A percentile compares a stretch with the other conserved stretches of the same genome.
phyloP scores from a whole-genome alignment of 2,329 filamentous ascomycete genomes.

The Talaromyces amestolkiae region DNA sequence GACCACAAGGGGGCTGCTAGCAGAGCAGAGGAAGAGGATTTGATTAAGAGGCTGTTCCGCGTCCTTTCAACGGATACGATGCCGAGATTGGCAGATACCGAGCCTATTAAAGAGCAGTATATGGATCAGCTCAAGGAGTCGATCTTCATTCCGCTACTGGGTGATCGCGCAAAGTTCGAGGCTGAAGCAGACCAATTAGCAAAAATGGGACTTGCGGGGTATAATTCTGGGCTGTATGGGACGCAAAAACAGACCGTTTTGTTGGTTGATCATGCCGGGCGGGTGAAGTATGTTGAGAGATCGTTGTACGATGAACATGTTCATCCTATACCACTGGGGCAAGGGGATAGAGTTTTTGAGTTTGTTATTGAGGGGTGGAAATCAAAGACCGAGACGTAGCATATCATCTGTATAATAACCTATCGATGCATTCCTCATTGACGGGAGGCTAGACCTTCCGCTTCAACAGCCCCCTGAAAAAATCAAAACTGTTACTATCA shows the following conservation, averaged over 20 bases:
- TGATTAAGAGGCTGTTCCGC: slow-evolving; percentile 53
- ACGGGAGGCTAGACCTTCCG: slow-evolving; percentile 57
- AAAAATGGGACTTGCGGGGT: slow-evolving; percentile 27
- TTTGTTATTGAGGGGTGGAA: slow-evolving; percentile 29
- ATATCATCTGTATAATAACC: background rate
- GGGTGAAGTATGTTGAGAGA: slow-evolving; percentile 61
- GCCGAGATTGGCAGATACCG: slow-evolving; percentile 49
- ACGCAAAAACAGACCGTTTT: slow-evolving; percentile 65
- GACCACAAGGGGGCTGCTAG: background rate
- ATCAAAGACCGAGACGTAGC: background rate
- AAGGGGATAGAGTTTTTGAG: slow-evolving; percentile 48
- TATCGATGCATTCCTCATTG: background rate
- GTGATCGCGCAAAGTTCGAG: slow-evolving; percentile 26
- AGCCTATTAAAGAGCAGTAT: slow-evolving; percentile 54
- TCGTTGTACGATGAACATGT: slow-evolving; percentile 58
- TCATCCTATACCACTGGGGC: slow-evolving; percentile 43
- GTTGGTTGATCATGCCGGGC: slow-evolving; percentile 54
- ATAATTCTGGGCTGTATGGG: slow-evolving; percentile 56
- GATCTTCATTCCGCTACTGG: slow-evolving; percentile 60
- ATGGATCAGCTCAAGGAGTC: slow-evolving; percentile 57
- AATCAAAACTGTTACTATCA: slow-evolving; percentile 98
- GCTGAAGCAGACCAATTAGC: slow-evolving; percentile 13
- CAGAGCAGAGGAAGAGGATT: slow-evolving; percentile 40
- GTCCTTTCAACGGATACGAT: slow-evolving; percentile 57
- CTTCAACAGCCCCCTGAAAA: slow-evolving; percentile 82